phyloP scores from a whole-genome alignment of 1,284 basidiomycete species.

The Ceratobasidium sp. region DNA sequence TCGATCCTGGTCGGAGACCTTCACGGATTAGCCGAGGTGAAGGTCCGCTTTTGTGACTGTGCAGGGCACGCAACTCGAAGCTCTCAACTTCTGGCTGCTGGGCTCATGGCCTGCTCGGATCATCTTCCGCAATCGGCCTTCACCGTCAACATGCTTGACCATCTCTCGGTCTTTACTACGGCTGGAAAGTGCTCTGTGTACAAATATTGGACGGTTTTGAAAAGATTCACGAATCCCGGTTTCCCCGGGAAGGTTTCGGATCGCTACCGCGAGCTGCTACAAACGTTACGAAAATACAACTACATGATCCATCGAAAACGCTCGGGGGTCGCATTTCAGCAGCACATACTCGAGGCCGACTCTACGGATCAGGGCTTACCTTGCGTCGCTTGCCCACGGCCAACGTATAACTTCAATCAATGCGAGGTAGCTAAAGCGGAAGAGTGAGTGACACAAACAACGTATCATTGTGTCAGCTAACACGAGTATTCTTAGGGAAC shows the following conservation, averaged over 20 bases:
- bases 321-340: not conserved
- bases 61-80: not conserved
- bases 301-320: constrained; percentile 1
- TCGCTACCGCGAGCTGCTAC: constrained; percentile 10
- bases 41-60: not conserved
- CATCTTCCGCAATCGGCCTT: not conserved
- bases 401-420: not conserved
- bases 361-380: not conserved
- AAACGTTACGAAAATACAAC: constrained; percentile 2
- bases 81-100: not conserved
- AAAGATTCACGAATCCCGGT: not conserved
- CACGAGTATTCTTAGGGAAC: not conserved
- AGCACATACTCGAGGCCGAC: not conserved
- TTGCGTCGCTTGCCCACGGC: constrained; percentile 8
- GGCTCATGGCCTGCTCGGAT: not conserved
- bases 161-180: not conserved
- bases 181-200: not conserved
- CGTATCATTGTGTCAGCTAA: not conserved
- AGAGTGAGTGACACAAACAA: not conserved
- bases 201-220: not conserved
- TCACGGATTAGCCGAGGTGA: not conserved
- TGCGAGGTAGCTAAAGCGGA: not conserved
- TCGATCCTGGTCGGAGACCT: not conserved
- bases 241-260: constrained; percentile 7
- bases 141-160: not conserved